Conservation (phyloP, 805 yeast genomes). For the Starmerella sirachaensis region DNA sequence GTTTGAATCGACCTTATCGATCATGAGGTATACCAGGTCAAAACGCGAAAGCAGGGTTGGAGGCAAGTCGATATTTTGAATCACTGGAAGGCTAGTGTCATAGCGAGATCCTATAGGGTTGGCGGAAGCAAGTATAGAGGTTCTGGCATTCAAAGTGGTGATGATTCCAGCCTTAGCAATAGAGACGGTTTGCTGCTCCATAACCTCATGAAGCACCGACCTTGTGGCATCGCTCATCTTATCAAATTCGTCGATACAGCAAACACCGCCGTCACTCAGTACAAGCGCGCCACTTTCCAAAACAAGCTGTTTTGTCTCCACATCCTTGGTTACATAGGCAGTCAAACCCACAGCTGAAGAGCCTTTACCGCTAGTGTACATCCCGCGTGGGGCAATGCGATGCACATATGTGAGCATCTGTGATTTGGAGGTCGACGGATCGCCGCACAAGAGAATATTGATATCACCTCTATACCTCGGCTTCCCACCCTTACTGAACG, state of each 20-base stretch:
- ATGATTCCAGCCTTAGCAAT: constrained; percentile 98
- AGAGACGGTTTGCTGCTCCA: constrained; percentile 98
- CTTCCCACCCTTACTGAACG: constrained; percentile 72
- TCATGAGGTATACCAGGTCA: constrained; percentile 80
- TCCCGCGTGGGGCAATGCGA: constrained; percentile 95
- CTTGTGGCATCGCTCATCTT: constrained; percentile 92
- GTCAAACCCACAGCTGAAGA: constrained; percentile 98
- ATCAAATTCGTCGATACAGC: constrained; percentile 98
- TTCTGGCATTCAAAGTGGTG: constrained; percentile 91
- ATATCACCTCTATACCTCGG: constrained; percentile 88
- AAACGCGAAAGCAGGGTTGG: constrained; percentile 92
- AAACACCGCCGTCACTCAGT: constrained; percentile 92
- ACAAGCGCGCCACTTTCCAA: constrained; percentile 94
- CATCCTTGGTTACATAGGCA: constrained; percentile 89
- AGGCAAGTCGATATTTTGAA: constrained; percentile 89
- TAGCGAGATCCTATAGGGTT: constrained; percentile 94
- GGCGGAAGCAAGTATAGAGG: constrained; percentile 91
- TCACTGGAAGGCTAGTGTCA: constrained; percentile 89
- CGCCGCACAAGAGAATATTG: constrained; percentile 86
- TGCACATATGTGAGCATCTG: constrained; percentile 91
- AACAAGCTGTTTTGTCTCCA: constrained; percentile 85
- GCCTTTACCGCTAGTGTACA: constrained; percentile 96
- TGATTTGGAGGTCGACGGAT: constrained; percentile 95
- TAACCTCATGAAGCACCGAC: constrained; percentile 92
- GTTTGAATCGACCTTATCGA: constrained; percentile 83